Conservation (phyloP, 2,329 filamentous ascomycete genomes). For the Colletotrichum sp. region DNA sequence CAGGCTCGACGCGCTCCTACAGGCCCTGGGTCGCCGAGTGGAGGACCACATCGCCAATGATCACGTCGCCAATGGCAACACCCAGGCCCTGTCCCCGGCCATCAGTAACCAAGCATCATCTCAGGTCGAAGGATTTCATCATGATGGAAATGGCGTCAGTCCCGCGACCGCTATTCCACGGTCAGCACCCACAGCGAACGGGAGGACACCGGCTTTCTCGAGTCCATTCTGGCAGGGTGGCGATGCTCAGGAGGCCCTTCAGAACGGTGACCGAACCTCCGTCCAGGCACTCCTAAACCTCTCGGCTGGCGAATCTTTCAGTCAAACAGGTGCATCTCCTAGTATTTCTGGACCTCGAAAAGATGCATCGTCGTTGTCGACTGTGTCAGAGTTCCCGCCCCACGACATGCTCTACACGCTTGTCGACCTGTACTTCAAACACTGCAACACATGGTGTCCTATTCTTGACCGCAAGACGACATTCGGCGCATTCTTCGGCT, state of each 20-base stretch:
- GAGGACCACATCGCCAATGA: slow-evolving; percentile 45
- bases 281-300: slow-evolving; percentile 24
- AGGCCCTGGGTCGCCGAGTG: slow-evolving; percentile 45
- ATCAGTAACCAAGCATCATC: slow-evolving; percentile 38
- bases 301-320: slow-evolving; percentile 15
- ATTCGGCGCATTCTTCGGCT: slow-evolving; percentile 43
- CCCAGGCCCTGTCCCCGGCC: slow-evolving; percentile 35
- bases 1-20: slow-evolving; percentile 53
- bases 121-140: slow-evolving; percentile 30
- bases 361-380: slow-evolving; percentile 34
- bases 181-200: slow-evolving; percentile 27
- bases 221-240: slow-evolving; percentile 31
- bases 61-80: slow-evolving; percentile 25
- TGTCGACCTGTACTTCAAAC: slow-evolving; percentile 67
- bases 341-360: slow-evolving; percentile 15
- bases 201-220: slow-evolving; percentile 46
- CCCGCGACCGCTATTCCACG: slow-evolving; percentile 22
- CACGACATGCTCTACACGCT: slow-evolving; percentile 65
- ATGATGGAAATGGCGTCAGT: slow-evolving; percentile 24
- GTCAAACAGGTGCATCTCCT: neutral
- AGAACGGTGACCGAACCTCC: slow-evolving; percentile 22
- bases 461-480: slow-evolving; percentile 49
- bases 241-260: slow-evolving; percentile 33
- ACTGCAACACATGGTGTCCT: slow-evolving; percentile 65
- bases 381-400: slow-evolving; percentile 57